Evolutionary conservation across 257 asterid species (phyloP).

Genomic region (Solanum sejunctum): DNA sequence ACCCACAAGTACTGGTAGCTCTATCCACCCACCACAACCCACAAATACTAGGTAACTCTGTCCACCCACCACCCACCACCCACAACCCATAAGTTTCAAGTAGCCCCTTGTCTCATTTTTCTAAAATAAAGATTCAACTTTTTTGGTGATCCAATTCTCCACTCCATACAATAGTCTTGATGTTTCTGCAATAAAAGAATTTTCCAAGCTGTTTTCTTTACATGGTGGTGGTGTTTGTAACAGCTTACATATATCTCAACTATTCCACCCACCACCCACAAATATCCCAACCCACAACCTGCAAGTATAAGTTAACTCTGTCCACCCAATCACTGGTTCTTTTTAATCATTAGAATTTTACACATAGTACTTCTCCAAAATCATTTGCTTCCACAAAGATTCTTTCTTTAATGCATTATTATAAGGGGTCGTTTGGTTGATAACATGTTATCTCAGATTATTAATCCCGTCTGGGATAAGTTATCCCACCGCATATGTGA

Average conservation of each 20-base stretch:
- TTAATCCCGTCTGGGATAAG: too few species aligned
- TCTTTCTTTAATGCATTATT: background rate
- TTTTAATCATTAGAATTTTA: background rate
- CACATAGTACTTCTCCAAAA: background rate
- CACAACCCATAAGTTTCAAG: too few species aligned
- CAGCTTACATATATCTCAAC: background rate
- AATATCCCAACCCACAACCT: background rate
- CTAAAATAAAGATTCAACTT: too few species aligned
- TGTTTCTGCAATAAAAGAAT: too few species aligned
- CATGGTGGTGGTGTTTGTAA: too few species aligned
- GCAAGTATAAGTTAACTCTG: background rate
- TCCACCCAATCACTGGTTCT: background rate
- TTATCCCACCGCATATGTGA: too few species aligned
- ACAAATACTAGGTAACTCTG: background rate
- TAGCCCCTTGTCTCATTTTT: too few species aligned
- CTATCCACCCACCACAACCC: background rate
- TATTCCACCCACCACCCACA: background rate
- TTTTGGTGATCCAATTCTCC: too few species aligned
- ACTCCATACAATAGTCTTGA: too few species aligned
- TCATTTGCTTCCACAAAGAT: background rate
- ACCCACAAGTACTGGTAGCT: background rate
- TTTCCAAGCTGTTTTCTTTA: too few species aligned
- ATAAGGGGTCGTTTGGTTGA: too few species aligned
- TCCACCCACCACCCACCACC: background rate
- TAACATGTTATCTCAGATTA: too few species aligned